A percentile compares a stretch with the other conserved stretches of the same genome.
phyloP scores from a whole-genome alignment of 257 asterid genomes.

The Vinca minor region DNA sequence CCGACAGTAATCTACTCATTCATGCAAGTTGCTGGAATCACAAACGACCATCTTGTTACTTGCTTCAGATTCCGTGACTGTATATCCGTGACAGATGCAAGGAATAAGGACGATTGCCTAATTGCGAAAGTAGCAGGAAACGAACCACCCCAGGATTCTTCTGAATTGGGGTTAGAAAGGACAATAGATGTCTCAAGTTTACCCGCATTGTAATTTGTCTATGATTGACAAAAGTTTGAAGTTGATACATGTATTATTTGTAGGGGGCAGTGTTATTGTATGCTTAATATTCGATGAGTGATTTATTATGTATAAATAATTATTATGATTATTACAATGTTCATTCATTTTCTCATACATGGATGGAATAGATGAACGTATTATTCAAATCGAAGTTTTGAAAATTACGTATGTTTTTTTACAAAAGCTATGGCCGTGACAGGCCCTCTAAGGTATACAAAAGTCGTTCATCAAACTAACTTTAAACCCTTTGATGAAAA shows the following conservation, averaged over 20 bases:
- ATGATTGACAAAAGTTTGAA: not conserved
- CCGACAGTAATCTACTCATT: slow-evolving; percentile 92
- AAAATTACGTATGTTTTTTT: not conserved
- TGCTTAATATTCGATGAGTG: slow-evolving; percentile 6
- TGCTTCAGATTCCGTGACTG: slow-evolving; percentile 82
- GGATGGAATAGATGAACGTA: no score
- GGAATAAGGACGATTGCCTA: slow-evolving; percentile 32
- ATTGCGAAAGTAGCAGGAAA: slow-evolving; percentile 27
- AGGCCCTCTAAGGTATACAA: not conserved
- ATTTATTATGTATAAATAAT: slow-evolving; percentile 16
- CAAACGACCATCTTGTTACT: slow-evolving; percentile 82
- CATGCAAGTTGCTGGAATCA: slow-evolving; percentile 88
- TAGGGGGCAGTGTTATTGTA: slow-evolving; percentile 3
- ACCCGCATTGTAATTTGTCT: slow-evolving; percentile 27
- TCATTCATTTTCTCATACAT: no score
- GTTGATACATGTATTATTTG: not conserved
- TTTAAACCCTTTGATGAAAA: not conserved
- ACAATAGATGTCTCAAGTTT: slow-evolving; percentile 52
- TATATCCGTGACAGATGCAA: slow-evolving; percentile 28
- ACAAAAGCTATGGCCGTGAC: not conserved
- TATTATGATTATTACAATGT: not conserved
- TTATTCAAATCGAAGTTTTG: not conserved
- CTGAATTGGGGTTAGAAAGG: slow-evolving; percentile 41
- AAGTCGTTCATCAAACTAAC: not conserved
- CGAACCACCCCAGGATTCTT: slow-evolving; percentile 29